Conservation (phyloP, 768 basidiomycete genomes). For the Fomitopsis serialis region DNA sequence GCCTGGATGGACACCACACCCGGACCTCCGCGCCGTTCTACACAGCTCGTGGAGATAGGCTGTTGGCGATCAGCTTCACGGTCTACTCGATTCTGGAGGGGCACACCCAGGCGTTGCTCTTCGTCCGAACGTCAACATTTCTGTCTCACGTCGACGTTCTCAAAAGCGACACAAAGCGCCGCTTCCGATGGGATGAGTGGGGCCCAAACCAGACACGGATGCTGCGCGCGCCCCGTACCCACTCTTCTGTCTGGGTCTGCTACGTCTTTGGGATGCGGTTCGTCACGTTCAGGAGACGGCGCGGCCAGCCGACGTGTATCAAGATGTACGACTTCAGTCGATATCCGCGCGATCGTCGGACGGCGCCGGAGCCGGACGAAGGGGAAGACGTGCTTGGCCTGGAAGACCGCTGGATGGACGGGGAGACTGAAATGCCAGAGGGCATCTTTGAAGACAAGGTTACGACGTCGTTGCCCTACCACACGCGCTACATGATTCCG, state of each 20-base stretch:
- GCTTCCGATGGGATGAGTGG: slow-evolving; percentile 47
- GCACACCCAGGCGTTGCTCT: slow-evolving; percentile 29
- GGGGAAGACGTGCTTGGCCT: not conserved
- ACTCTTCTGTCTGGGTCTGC: slow-evolving; percentile 49
- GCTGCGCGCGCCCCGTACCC: slow-evolving; percentile 21
- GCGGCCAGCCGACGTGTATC: slow-evolving; percentile 18
- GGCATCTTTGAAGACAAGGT: slow-evolving; percentile 36
- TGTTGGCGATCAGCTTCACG: slow-evolving; percentile 44
- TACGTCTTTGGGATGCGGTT: slow-evolving; percentile 48
- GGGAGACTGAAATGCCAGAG: slow-evolving; percentile 16
- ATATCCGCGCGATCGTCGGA: slow-evolving; percentile 28
- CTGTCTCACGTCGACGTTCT: slow-evolving; percentile 20
- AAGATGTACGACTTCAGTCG: slow-evolving; percentile 51
- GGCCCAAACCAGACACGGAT: slow-evolving; percentile 44
- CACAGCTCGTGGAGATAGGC: slow-evolving; percentile 32
- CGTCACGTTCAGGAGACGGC: slow-evolving; percentile 21
- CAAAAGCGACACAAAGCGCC: slow-evolving; percentile 12
- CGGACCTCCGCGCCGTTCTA: slow-evolving; percentile 41
- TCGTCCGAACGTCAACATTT: slow-evolving; percentile 37
- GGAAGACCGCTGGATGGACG: not conserved
- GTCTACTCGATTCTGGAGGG: slow-evolving; percentile 23
- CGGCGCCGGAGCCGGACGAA: not conserved
- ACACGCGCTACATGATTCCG: slow-evolving; percentile 23
- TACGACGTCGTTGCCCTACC: slow-evolving; percentile 42
- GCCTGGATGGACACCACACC: slow-evolving; percentile 37